A percentile compares a stretch with the other conserved stretches of the same genome.
These are phyloP conservation scores for Cyclaneusma minus DNA, from an alignment of 2,329 filamentous ascomycete species.

Conservation along the genomic window DNA sequence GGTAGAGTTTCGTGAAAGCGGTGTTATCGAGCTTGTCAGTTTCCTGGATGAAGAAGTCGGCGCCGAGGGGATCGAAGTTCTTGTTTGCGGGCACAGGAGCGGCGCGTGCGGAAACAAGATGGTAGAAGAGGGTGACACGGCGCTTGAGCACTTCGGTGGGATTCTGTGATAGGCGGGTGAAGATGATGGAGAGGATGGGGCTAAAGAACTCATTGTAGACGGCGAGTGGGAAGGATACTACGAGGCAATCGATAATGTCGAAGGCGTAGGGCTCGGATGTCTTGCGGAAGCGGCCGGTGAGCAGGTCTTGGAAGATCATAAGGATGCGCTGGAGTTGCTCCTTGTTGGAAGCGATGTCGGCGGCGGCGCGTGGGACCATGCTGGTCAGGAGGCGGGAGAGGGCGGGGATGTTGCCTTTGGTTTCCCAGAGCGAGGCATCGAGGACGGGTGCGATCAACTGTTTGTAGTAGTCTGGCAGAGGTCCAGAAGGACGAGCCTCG, in stretches of 20 bases:
- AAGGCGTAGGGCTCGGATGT: conserved; percentile 77
- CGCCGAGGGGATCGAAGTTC: conserved; percentile 69
- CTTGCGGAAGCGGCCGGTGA: conserved; percentile 45
- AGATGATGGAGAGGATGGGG: conserved; percentile 66
- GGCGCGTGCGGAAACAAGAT: conserved; percentile 60
- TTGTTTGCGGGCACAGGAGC: no score
- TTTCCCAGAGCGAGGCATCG: conserved; percentile 75
- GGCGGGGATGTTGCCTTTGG: conserved; percentile 82
- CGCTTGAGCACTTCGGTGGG: conserved; percentile 61
- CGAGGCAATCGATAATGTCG: conserved; percentile 72
- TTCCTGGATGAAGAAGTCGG: conserved; percentile 79
- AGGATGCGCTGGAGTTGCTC: conserved; percentile 78
- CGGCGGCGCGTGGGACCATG: conserved; percentile 63
- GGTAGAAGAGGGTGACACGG: conserved; percentile 87
- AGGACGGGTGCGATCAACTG: conserved; percentile 65
- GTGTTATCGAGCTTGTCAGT: conserved; percentile 69
- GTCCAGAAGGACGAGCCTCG: conserved; percentile 67
- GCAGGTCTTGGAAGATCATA: conserved; percentile 89
- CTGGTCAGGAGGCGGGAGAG: conserved; percentile 72
- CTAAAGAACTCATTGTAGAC: conserved; percentile 44
- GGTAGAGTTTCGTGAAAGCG: conserved; percentile 75
- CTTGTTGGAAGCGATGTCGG: conserved; percentile 59
- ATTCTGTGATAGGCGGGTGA: conserved; percentile 53
- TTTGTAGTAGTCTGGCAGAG: conserved; percentile 69
- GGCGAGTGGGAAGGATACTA: conserved; percentile 43